Conservation (phyloP, 1,139 yeast species). For the Blastobotrys arbuscula region DNA sequence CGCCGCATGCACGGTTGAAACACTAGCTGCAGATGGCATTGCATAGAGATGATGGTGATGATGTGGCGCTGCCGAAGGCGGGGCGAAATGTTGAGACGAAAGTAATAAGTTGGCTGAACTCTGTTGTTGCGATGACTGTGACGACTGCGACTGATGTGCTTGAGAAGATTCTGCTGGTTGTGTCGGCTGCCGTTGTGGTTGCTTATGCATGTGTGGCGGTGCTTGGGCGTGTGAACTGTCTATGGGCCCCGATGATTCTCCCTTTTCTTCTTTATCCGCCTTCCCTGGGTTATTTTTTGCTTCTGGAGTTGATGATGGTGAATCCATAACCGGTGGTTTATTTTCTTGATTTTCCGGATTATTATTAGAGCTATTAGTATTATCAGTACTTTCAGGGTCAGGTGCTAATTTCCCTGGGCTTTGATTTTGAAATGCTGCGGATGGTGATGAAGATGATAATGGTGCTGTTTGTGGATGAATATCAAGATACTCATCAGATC, state of each 20-base stretch:
- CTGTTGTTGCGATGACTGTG: neutral
- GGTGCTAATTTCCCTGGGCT: neutral
- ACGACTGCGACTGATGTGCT: neutral
- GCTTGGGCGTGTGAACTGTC: too few species aligned
- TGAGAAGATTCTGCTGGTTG: neutral
- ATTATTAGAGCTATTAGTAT: too few species aligned
- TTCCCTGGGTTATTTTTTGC: neutral
- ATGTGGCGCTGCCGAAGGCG: conserved; percentile 4
- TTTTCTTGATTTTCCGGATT: neutral
- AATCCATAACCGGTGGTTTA: neutral
- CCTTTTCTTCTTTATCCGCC: neutral
- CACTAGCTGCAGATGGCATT: conserved; percentile 12
- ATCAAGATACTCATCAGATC: conserved; percentile 9
- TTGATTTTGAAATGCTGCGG: neutral
- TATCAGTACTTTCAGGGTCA: neutral
- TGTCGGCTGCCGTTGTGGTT: neutral
- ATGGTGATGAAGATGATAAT: neutral
- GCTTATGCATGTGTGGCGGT: neutral
- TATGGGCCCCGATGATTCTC: neutral
- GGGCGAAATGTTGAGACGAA: conserved; percentile 7
- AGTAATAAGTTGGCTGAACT: neutral
- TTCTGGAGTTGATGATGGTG: neutral
- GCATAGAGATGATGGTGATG: conserved; percentile 12
- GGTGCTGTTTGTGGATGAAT: neutral
- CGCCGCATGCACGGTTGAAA: conserved; percentile 14